Evolutionary conservation across 345 rosid species (phyloP), one percentile per base, ranked within the genome.

Genomic region (Heritiera fomes): DNA sequence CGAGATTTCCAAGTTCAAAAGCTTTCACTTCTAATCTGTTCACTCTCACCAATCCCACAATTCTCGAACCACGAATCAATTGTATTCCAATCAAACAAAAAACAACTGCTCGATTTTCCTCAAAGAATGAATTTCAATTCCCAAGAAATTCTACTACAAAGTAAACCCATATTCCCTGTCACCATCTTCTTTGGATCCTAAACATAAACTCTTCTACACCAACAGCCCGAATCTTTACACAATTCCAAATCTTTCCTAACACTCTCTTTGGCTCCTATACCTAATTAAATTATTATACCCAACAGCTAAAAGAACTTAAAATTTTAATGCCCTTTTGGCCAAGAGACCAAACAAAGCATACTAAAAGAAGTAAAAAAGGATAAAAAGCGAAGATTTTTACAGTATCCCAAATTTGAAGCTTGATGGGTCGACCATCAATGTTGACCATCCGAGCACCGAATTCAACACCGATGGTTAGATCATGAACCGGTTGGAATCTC

Each of bases 361-460:
- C 3, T 17, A 62, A 55, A 61, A n/a, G 12, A 40, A 6, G 7
- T 68, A 59, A 13, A 13, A 12, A 8, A 13, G 3, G 15, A 7
- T 47, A 7, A 1, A 12, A 8, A 71, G 9, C 20, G 13, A 43
- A 41, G 15, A 38, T 41, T 32, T 53, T 71, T 81, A 91, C 91
- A 11, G 94, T 89, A 82, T 91, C 95, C 95, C 92, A 91, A 82
- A 91, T 91, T 76, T 91, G 92, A 10, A 91, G 93, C 87, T 91
- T 89, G 83, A 91, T 79, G 64, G 91, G 90, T 8, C 88, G 83
- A 41, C 81, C 81, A 13, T 88, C 91, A 74, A 89, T 88, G 81
- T 88, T 86, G 83, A 91, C 88, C 94, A 88, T 90, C 38, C 94
- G 88, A 83, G 94, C 94, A 28, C 92, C 92, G 78, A 90, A 90